Evolutionary conservation across 345 rosid species (phyloP).

Genomic region (Eucalyptus regnans): DNA sequence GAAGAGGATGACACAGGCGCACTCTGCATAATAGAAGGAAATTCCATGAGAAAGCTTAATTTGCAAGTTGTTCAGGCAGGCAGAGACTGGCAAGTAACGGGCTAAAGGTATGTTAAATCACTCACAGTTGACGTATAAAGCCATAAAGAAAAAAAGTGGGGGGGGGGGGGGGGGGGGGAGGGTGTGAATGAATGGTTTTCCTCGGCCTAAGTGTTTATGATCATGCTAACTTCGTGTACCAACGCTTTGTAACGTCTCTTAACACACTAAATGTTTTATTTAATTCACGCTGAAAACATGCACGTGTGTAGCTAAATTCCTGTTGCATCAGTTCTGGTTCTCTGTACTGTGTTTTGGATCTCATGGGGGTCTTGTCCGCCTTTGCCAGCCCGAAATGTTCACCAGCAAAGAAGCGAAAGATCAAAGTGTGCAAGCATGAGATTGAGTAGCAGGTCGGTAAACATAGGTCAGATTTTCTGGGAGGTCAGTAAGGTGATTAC

Average conservation of each 20-base stretch:
- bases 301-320: not conserved
- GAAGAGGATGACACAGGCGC: slow-evolving; percentile 23
- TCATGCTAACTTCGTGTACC: not conserved
- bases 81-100: not conserved
- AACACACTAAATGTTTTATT: not conserved
- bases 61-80: not conserved
- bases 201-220: not conserved
- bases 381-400: not conserved
- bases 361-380: not conserved
- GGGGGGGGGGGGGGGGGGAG: too few relatives aligned
- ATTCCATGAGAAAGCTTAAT: not conserved
- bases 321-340: not conserved
- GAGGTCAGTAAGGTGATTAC: not conserved
- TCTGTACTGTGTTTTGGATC: not conserved
- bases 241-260: not conserved
- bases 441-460: not conserved
- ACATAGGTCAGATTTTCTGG: not conserved
- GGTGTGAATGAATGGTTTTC: not conserved
- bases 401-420: not conserved
- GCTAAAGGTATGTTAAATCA: not conserved
- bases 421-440: not conserved
- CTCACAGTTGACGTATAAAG: not conserved
- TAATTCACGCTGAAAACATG: not conserved
- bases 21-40: slow-evolving; percentile 18
- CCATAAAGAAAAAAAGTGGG: not conserved